Conservation (phyloP, 164 flowering plant genomes). For the Dillenia turbinata region DNA sequence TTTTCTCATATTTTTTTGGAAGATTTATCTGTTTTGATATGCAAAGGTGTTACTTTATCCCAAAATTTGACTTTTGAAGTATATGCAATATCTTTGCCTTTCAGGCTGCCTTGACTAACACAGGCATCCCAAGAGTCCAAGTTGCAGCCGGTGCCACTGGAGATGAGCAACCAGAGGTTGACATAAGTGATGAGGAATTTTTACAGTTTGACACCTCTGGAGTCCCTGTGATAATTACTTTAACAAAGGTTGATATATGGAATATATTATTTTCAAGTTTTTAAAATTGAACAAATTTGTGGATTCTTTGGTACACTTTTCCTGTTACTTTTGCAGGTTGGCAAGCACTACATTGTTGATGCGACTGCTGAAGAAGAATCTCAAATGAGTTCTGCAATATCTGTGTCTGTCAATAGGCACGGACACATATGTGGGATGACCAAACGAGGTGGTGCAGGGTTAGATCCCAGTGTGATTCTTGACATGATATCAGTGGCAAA, state of each 20-base stretch:
- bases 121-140: constrained; percentile 83
- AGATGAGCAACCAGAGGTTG: constrained; percentile 80
- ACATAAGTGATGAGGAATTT: constrained; percentile 91
- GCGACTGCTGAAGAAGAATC: constrained; percentile 92
- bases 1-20: too few relatives aligned
- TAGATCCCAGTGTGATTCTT: constrained; percentile 85
- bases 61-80: too few relatives aligned
- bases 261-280: neutral
- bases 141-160: constrained; percentile 48
- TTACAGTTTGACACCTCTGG: constrained; percentile 84
- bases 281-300: neutral
- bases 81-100: constrained; percentile 2
- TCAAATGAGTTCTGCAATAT: constrained; percentile 91
- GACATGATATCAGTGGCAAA: constrained; percentile 91
- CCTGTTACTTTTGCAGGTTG: constrained; percentile 44
- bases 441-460: constrained; percentile 85
- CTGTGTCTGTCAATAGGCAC: constrained; percentile 65
- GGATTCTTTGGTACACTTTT: neutral
- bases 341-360: constrained; percentile 86
- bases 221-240: constrained; percentile 77
- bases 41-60: too few relatives aligned
- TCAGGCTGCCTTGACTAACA: constrained; percentile 92
- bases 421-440: constrained; percentile 79
- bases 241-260: constrained; percentile 62
- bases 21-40: too few relatives aligned